phyloP scores from a whole-genome alignment of 495 filamentous ascomycete species.

The Penicillium samsonianum region DNA sequence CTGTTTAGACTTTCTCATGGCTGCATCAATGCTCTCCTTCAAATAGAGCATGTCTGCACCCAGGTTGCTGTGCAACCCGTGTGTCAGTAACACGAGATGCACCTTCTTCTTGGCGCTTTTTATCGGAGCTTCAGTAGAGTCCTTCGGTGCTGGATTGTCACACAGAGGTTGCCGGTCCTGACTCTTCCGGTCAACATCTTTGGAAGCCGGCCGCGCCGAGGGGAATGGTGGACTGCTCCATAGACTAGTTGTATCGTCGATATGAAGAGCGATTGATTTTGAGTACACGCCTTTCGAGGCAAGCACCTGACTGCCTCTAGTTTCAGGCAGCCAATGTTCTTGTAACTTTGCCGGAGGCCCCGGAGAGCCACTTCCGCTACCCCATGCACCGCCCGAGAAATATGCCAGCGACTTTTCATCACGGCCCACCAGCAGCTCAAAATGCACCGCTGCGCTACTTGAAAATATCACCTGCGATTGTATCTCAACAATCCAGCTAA shows the following conservation, averaged over 20 bases:
- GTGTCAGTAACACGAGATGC: slow-evolving; percentile 89
- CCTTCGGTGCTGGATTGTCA: not conserved
- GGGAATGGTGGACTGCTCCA: slow-evolving; percentile 91
- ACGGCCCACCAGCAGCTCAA: slow-evolving; percentile 80
- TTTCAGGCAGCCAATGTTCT: slow-evolving; percentile 62
- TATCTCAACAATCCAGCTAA: slow-evolving; percentile 90
- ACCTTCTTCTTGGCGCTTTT: slow-evolving; percentile 55
- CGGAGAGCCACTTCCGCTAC: slow-evolving; percentile 51
- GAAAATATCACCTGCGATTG: slow-evolving; percentile 92
- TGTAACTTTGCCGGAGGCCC: slow-evolving; percentile 68
- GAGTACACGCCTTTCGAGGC: slow-evolving; percentile 77
- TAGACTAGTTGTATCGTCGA: slow-evolving; percentile 83
- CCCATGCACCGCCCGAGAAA: slow-evolving; percentile 52
- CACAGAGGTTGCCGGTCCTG: slow-evolving; percentile 2
- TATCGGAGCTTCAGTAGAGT: not conserved
- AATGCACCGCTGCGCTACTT: slow-evolving; percentile 80
- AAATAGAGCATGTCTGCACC: slow-evolving; percentile 95
- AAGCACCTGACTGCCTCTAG: slow-evolving; percentile 47
- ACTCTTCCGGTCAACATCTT: slow-evolving; percentile 27
- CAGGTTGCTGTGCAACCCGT: slow-evolving; percentile 96
- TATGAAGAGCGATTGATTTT: slow-evolving; percentile 68
- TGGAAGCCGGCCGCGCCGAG: slow-evolving; percentile 52
- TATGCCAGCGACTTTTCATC: slow-evolving; percentile 79
- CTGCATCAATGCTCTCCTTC: slow-evolving; percentile 93
- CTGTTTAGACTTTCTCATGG: slow-evolving; percentile 66